phyloP scores from a whole-genome alignment of 345 rosid species.

The Eutrema japonicum region DNA sequence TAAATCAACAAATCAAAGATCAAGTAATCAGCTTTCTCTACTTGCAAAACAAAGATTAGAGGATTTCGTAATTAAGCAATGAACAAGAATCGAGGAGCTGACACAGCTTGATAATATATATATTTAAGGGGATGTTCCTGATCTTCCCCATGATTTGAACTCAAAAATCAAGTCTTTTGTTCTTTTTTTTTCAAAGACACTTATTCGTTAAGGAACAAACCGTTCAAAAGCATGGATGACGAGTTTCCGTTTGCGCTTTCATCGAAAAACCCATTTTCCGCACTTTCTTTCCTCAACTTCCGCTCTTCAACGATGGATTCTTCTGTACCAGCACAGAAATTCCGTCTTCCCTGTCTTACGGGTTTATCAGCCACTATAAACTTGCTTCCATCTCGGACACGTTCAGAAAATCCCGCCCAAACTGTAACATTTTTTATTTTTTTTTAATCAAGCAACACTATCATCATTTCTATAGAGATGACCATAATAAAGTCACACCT shows the following conservation, averaged over 20 bases:
- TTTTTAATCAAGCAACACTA: neutral
- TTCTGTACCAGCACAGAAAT: slow-evolving; percentile 63
- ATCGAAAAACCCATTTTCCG: slow-evolving; percentile 67
- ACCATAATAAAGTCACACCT: neutral
- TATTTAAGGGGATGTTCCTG: neutral
- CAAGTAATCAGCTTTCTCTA: neutral
- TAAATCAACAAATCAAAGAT: neutral
- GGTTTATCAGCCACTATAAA: slow-evolving; percentile 82
- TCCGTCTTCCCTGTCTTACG: slow-evolving; percentile 56
- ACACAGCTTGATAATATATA: neutral
- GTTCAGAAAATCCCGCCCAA: slow-evolving; percentile 96
- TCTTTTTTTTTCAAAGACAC: neutral
- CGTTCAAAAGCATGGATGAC: slow-evolving; percentile 58
- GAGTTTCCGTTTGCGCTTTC: slow-evolving; percentile 52
- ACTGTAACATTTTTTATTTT: slow-evolving; percentile 62
- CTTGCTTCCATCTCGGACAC: slow-evolving; percentile 81
- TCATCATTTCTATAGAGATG: neutral
- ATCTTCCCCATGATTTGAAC: slow-evolving; percentile 6
- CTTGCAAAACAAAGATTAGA: slow-evolving; percentile 16
- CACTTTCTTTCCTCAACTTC: slow-evolving; percentile 62
- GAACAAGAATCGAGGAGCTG: neutral
- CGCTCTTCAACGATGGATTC: slow-evolving; percentile 71
- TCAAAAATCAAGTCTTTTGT: neutral
- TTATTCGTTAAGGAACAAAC: slow-evolving; percentile 56
- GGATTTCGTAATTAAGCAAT: neutral